Percentiles rank a stretch among this genome's conserved stretches.
Conservation (phyloP, 2,329 filamentous ascomycete species). For the Sporothrix protearum region DNA sequence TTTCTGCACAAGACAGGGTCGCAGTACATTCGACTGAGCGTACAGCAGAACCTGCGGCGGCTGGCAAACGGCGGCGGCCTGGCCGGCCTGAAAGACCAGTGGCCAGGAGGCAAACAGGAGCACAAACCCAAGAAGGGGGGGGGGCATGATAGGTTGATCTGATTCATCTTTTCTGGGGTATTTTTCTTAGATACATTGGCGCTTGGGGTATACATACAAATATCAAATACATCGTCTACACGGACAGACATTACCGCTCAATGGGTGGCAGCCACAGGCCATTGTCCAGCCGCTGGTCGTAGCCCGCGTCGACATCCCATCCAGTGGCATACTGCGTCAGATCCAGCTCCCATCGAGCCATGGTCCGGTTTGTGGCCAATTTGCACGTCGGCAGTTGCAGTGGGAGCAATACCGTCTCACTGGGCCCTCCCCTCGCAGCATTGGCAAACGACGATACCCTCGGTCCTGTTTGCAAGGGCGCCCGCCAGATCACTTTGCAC, state of each 20-base stretch:
- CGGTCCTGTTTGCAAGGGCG: neutral
- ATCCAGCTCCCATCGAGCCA: neutral
- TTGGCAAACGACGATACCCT: neutral
- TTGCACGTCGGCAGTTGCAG: neutral
- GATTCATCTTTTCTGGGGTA: neutral
- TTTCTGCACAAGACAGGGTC: conserved; percentile 31
- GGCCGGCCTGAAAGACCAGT: conserved; percentile 30
- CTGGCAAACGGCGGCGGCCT: conserved; percentile 27
- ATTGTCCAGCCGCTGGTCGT: neutral
- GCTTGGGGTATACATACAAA: neutral
- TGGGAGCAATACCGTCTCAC: neutral
- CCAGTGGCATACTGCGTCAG: neutral
- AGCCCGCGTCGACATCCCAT: neutral
- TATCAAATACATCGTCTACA: neutral
- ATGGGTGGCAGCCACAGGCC: neutral
- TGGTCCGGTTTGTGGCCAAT: neutral
- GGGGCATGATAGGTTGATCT: neutral
- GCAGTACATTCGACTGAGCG: conserved; percentile 33
- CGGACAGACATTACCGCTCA: neutral
- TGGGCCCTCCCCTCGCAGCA: neutral
- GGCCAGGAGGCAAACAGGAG: conserved; percentile 24
- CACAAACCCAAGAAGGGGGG: neutral
- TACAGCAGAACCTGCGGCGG: conserved; percentile 32
- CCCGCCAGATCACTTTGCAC: conserved; percentile 27
- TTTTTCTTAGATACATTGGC: neutral